Evolutionary conservation across 2,329 filamentous ascomycete genomes (phyloP), one percentile per base, ranked within the genome.

Genomic region (Stachybotrys chlorohalonatus): DNA sequence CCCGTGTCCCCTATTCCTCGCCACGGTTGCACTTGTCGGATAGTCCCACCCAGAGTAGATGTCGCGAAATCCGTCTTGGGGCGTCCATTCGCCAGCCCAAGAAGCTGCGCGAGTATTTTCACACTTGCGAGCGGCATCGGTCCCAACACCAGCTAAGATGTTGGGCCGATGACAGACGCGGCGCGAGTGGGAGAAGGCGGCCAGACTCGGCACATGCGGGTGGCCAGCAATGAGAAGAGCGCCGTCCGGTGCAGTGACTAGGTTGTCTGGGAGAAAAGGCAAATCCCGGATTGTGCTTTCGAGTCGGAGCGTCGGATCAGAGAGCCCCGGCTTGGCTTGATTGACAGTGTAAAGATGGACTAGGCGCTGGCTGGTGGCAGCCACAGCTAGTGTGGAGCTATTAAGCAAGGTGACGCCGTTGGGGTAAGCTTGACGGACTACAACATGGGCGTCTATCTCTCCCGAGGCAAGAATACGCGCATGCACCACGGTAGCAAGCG

Each of bases 371-470:
- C 55, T 68, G 7, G 72, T 69, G 0, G 73, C 67, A 1, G 73
- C 67, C 11, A 75, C 67, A 0, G 65, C 74, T 1, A 73, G 55
- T 0, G 68, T 73, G 0, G 69, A 72, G 2, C 56, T 59, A 55
- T 75, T 74, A 5, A 75, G 49, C 1, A 74, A 56, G 32, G 68
- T 68, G 15, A 76, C 66, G 13, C 74, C 74, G 51, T 76, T 76
- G 8, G 74, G 66, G 48, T 73, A 76, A 9, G 73, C 57, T 1
- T 70, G 49, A 11, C 65, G 65, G 2, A 67, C 68, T 0, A 73
- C 64, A 1, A 71, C 52, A 5, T 64, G 63, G 6, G 56, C 64
- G 9, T 57, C 51, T 24, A 68, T 54, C 15, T 52, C 56, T 36
- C 50, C 50, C 7, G 50, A 52, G 31, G 31, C 31, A 17, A 52